These are phyloP conservation scores for Talaromyces sp. DNA, from an alignment of 2,329 filamentous ascomycete genomes.

Conservation along the genomic window DNA sequence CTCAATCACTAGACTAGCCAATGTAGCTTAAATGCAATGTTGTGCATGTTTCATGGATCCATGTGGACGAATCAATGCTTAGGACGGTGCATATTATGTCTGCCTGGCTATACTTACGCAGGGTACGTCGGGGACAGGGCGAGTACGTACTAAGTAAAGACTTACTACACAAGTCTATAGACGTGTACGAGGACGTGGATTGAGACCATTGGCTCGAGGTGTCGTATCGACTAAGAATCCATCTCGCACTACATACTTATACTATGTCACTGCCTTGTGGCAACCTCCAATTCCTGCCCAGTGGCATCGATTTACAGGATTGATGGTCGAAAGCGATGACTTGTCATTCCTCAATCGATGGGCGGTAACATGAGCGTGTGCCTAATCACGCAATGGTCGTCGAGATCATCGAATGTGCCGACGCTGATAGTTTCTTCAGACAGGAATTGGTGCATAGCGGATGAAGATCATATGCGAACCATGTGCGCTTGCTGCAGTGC, in stretches of 20 bases:
- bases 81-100: background rate
- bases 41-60: slow-evolving; percentile 2
- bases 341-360: background rate
- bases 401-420: background rate
- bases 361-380: background rate
- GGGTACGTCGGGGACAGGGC: background rate
- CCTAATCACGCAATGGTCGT: background rate
- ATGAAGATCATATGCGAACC: slow-evolving; percentile 5
- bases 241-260: background rate
- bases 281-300: background rate
- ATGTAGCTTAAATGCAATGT: background rate
- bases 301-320: background rate
- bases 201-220: slow-evolving; percentile 9
- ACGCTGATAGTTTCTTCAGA: background rate
- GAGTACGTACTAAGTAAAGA: background rate
- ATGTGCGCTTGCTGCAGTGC: background rate
- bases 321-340: slow-evolving; percentile 2
- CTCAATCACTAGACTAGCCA: background rate
- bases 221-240: background rate
- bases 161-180: background rate
- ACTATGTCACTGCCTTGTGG: background rate
- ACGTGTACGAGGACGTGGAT: slow-evolving; percentile 15
- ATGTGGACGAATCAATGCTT: slow-evolving; percentile 5
- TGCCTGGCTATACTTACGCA: too few relatives aligned
- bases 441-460: background rate